Evolutionary conservation across 2,329 filamentous ascomycete species (phyloP).

Genomic region (Aspergillus sp.): DNA sequence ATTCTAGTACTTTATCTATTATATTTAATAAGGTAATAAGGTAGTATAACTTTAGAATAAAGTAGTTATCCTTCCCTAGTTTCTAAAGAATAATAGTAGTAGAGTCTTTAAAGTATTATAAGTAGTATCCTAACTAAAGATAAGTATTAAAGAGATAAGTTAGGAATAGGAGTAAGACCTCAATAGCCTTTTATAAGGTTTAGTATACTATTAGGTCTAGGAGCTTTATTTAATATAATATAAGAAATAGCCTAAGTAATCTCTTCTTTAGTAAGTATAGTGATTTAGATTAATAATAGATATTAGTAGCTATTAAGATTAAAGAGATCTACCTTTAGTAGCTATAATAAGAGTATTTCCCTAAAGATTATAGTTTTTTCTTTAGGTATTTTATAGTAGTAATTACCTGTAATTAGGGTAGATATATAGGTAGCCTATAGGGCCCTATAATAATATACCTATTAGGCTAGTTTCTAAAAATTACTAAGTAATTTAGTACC

Average conservation of each 20-base stretch:
- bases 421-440: conserved; percentile 1
- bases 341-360: conserved; percentile 2
- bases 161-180: neutral
- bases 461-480: neutral
- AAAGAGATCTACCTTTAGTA: neutral
- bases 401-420: neutral
- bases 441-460: neutral
- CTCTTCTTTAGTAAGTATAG: conserved; percentile 3
- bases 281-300: neutral
- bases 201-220: conserved; percentile 2
- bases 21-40: conserved; percentile 13
- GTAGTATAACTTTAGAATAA: conserved; percentile 9
- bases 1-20: conserved; percentile 13
- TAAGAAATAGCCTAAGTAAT: conserved; percentile 1
- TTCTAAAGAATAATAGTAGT: conserved; percentile 12
- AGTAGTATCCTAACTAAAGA: conserved; percentile 1
- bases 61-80: conserved; percentile 15
- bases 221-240: conserved; percentile 6
- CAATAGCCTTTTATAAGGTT: conserved; percentile 1
- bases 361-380: neutral
- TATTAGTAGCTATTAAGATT: neutral
- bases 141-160: conserved; percentile 1
- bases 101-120: conserved; percentile 1
- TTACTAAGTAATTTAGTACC: neutral
- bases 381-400: neutral